Conservation (phyloP, 345 rosid species). For the Sonneratia alba region DNA sequence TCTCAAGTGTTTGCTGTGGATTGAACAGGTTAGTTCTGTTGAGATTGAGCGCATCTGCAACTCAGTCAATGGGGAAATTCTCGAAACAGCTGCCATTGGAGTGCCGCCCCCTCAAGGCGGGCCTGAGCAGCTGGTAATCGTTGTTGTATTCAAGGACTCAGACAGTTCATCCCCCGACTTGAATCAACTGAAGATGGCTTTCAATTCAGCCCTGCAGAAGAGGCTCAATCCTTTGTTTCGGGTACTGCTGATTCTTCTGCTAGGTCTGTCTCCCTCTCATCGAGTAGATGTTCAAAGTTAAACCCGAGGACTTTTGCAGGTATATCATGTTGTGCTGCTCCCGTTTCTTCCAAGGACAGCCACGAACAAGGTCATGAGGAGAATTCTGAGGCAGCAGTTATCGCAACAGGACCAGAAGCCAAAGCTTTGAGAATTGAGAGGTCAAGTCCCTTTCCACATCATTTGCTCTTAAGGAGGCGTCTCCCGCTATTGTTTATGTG, state of each 20-base stretch:
- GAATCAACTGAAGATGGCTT: constrained; percentile 46
- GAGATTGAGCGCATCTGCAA: constrained; percentile 92
- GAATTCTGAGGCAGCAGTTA: constrained; percentile 68
- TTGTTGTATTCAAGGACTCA: constrained; percentile 56
- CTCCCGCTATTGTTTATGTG: no score
- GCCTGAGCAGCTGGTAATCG: constrained; percentile 76
- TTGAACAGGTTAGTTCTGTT: constrained; percentile 69
- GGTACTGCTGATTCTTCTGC: constrained; percentile 25
- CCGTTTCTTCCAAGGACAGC: constrained; percentile 85
- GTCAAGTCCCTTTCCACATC: background rate
- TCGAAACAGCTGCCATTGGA: constrained; percentile 93
- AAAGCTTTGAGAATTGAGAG: constrained; percentile 28
- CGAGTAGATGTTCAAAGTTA: background rate
- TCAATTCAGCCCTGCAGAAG: constrained; percentile 80
- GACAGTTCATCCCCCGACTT: constrained; percentile 23
- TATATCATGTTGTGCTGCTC: constrained; percentile 42
- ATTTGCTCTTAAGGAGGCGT: no score
- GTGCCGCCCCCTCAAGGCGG: constrained; percentile 89
- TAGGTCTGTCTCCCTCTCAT: background rate
- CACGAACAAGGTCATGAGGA: constrained; percentile 87
- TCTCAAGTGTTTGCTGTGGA: background rate
- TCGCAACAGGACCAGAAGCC: constrained; percentile 39
- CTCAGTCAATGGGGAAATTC: constrained; percentile 41
- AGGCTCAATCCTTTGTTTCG: constrained; percentile 80
- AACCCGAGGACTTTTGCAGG: constrained; percentile 26